Evolutionary conservation across 139 green algal species (phyloP).

Genomic region (Auxenochlorella protothecoides): DNA sequence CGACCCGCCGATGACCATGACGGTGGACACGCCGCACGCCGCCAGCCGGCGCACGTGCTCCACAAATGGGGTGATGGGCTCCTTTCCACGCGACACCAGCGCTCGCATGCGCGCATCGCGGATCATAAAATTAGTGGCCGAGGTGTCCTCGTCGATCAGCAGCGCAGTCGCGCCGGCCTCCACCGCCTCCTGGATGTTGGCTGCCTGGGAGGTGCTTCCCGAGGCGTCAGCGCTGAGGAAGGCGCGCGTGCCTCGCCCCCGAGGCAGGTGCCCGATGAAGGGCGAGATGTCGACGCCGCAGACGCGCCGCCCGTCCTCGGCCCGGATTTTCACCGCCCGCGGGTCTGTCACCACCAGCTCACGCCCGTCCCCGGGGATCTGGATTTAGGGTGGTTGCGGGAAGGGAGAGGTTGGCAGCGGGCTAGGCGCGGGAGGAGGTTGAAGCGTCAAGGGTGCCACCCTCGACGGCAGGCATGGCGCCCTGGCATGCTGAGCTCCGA

Average conservation of each 20-base stretch:
- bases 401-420: background rate
- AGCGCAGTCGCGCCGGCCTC: constrained; percentile 32
- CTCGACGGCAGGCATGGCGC: too few species aligned
- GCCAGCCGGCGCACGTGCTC: constrained; percentile 22
- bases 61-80: constrained; percentile 66
- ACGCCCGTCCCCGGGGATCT: constrained; percentile 55
- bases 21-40: constrained; percentile 20
- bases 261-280: constrained; percentile 54
- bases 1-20: constrained; percentile 51
- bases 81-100: constrained; percentile 36
- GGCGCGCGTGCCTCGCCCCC: constrained; percentile 25
- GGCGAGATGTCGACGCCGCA: constrained; percentile 52
- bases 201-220: constrained; percentile 51
- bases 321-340: constrained; percentile 46
- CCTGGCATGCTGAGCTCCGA: too few species aligned
- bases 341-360: constrained; percentile 47
- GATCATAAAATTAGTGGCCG: constrained; percentile 67
- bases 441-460: too few species aligned
- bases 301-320: constrained; percentile 56
- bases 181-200: constrained; percentile 52
- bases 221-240: constrained; percentile 48
- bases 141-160: constrained; percentile 64
- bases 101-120: constrained; percentile 52
- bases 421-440: too few species aligned
- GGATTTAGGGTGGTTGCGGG: background rate